phyloP scores from a whole-genome alignment of 345 rosid genomes.

The Corymbia maculata region DNA sequence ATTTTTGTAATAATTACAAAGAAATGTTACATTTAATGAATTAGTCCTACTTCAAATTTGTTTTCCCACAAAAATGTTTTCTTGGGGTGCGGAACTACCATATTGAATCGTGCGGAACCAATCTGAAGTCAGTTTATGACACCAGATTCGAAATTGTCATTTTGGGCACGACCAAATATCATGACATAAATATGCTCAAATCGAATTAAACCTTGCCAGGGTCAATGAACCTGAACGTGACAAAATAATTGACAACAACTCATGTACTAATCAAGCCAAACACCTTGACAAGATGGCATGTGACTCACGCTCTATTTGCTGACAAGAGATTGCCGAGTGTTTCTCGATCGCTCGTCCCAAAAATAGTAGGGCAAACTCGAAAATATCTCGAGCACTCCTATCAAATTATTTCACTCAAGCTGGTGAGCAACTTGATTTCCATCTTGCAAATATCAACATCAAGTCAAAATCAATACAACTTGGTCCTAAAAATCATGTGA shows the following conservation, averaged over 20 bases:
- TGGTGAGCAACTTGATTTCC: background rate
- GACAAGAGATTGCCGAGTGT: background rate
- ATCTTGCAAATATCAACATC: background rate
- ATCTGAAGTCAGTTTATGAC: fast-evolving
- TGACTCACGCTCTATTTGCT: background rate
- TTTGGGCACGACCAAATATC: background rate
- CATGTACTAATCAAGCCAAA: background rate
- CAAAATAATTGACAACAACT: background rate
- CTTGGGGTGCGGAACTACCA: fast-evolving
- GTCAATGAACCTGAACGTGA: background rate
- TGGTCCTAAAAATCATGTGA: background rate
- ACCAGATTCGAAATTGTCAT: background rate
- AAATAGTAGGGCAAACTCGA: background rate
- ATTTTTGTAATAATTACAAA: background rate
- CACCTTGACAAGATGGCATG: background rate
- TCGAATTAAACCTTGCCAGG: background rate
- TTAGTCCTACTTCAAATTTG: background rate
- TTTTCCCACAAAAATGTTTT: background rate
- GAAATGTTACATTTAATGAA: background rate
- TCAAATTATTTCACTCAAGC: background rate
- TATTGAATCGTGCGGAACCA: background rate
- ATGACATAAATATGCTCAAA: background rate
- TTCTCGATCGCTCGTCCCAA: background rate
- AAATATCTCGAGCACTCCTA: background rate
- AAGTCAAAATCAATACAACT: background rate